A percentile compares a stretch with the other conserved stretches of the same genome.
phyloP scores from a whole-genome alignment of 2,329 filamentous ascomycete species.

The Dichotomopilus funicola region DNA sequence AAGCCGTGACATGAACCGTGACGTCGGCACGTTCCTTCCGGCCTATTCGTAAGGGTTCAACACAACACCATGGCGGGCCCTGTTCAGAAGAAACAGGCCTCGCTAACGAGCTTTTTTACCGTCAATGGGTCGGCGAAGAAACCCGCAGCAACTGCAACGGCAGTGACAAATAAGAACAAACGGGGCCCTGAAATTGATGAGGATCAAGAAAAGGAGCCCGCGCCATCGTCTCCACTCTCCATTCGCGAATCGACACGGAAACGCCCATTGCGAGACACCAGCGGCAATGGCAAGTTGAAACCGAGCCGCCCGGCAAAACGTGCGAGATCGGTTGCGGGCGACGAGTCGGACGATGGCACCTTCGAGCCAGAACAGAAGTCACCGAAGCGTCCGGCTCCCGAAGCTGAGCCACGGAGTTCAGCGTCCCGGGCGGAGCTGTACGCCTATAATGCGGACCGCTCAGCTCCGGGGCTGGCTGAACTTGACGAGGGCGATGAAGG shows the following conservation, averaged over 20 bases:
- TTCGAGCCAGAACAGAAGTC: constrained; percentile 31
- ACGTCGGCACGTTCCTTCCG: constrained; percentile 13
- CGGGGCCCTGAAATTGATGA: background rate
- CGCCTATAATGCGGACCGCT: constrained; percentile 39
- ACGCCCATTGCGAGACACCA: constrained; percentile 44
- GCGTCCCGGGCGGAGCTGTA: constrained; percentile 45
- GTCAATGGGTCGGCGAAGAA: constrained; percentile 34
- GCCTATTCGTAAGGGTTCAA: background rate
- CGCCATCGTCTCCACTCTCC: constrained; percentile 24
- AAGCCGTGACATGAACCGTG: background rate
- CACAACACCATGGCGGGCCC: constrained; percentile 31
- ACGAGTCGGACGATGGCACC: constrained; percentile 26
- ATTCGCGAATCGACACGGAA: constrained; percentile 36
- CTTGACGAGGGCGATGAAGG: constrained; percentile 36
- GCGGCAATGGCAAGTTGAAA: constrained; percentile 38
- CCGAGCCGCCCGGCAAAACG: constrained; percentile 39
- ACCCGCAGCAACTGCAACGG: constrained; percentile 14
- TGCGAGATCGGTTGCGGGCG: constrained; percentile 31
- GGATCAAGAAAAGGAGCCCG: background rate
- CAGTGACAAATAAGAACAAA: background rate
- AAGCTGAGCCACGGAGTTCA: constrained; percentile 20
- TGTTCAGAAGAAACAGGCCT: constrained; percentile 63
- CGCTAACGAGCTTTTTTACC: constrained; percentile 81
- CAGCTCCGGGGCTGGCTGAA: constrained; percentile 34
- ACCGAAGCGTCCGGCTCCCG: constrained; percentile 22